Evolutionary conservation across 768 basidiomycete genomes (phyloP).

Genomic region (Hortiboletus campestris): DNA sequence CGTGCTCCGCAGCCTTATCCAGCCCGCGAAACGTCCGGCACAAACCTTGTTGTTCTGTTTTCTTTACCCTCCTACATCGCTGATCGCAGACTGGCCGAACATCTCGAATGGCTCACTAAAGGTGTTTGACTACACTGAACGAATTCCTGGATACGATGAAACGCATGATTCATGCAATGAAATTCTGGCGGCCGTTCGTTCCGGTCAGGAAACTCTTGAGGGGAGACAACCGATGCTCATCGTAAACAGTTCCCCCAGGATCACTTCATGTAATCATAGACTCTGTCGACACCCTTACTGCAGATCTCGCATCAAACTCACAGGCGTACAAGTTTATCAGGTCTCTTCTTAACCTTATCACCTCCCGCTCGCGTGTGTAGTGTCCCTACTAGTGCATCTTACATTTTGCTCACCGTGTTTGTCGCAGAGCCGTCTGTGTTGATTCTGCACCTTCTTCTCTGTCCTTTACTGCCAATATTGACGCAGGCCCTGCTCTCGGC

Average conservation of each 20-base stretch:
- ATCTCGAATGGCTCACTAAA: slow-evolving; percentile 24
- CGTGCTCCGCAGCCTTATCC: slow-evolving; percentile 48
- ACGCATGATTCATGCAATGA: slow-evolving; percentile 35
- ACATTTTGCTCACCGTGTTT: slow-evolving; percentile 8
- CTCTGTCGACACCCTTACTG: slow-evolving; percentile 62
- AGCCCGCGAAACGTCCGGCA: slow-evolving; percentile 17
- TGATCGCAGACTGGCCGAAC: slow-evolving; percentile 35
- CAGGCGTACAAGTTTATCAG: slow-evolving; percentile 53
- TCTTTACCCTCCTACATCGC: slow-evolving; percentile 51
- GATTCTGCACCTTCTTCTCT: slow-evolving; percentile 54
- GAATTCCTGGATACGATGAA: slow-evolving; percentile 53
- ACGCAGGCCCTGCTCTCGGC: slow-evolving; percentile 63
- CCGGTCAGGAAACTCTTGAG: slow-evolving; percentile 25
- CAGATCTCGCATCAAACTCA: slow-evolving; percentile 55
- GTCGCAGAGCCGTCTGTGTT: slow-evolving; percentile 53
- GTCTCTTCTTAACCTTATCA: slow-evolving; percentile 44
- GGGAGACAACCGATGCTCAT: slow-evolving; percentile 1
- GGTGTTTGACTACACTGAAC: slow-evolving; percentile 48
- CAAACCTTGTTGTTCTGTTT: slow-evolving; percentile 53
- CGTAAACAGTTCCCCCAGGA: slow-evolving; percentile 37
- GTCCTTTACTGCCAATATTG: slow-evolving; percentile 53
- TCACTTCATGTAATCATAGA: slow-evolving; percentile 69
- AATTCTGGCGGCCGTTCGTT: slow-evolving; percentile 43
- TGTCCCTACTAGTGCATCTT: not conserved
- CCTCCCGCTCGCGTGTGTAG: slow-evolving; percentile 48